Conservation (phyloP, 805 yeast species). For the Saccharomycopsis fermentans region DNA sequence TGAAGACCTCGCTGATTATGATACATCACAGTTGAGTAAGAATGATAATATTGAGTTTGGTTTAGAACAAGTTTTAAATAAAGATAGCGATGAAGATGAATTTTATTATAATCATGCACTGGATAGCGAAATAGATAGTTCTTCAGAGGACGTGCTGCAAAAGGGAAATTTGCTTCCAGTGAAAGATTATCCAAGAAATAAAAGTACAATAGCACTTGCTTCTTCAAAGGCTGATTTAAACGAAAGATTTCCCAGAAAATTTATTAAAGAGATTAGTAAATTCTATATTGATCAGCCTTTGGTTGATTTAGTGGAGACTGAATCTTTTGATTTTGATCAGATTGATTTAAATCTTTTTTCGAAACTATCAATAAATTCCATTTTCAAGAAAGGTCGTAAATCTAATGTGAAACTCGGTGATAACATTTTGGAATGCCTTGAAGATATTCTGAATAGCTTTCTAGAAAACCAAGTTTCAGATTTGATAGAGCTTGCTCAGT, state of each 20-base stretch:
- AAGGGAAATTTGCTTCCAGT: too few species aligned
- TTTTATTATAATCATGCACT: background rate
- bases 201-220: background rate
- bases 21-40: background rate
- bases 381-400: background rate
- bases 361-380: background rate
- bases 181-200: background rate
- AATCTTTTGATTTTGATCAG: background rate
- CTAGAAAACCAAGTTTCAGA: slow-evolving; percentile 11
- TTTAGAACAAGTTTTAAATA: background rate
- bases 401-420: background rate
- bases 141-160: background rate
- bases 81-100: background rate
- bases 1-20: background rate
- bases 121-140: background rate
- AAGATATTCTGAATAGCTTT: slow-evolving; percentile 8
- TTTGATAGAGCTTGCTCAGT: slow-evolving; percentile 6
- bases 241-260: slow-evolving; percentile 4
- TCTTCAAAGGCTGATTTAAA: background rate
- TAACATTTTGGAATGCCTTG: background rate
- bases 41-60: background rate
- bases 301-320: background rate
- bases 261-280: slow-evolving; percentile 8
- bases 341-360: background rate
- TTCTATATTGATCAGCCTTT: slow-evolving; percentile 6